Percentiles rank a stretch among this genome's conserved stretches.
Conservation (phyloP, 1,284 basidiomycete species). For the Sporisorium graminicola region DNA sequence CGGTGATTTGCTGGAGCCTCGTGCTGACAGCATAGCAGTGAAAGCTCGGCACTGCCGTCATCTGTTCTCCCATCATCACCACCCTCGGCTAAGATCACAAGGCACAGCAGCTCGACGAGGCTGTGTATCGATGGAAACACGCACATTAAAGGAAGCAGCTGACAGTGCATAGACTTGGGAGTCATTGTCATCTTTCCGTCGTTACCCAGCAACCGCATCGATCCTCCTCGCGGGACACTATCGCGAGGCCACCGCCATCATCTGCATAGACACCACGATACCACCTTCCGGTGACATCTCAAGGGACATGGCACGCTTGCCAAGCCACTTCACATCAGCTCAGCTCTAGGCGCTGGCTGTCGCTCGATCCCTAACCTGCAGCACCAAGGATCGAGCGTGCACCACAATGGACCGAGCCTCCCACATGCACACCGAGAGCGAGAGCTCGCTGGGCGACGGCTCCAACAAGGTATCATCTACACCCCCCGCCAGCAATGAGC, state of each 20-base stretch:
- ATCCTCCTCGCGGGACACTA: not conserved
- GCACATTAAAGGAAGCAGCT: not conserved
- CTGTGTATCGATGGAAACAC: not conserved
- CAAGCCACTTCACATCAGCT: not conserved
- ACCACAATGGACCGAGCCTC: not conserved
- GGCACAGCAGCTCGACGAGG: not conserved
- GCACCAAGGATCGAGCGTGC: not conserved
- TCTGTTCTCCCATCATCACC: not conserved
- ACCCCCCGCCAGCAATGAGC: not conserved
- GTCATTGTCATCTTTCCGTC: not conserved
- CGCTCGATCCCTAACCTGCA: not conserved
- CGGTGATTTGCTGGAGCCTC: not conserved
- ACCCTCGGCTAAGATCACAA: not conserved
- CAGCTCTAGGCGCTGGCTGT: not conserved
- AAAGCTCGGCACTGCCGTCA: not conserved
- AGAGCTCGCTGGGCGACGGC: not conserved
- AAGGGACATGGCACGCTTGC: not conserved
- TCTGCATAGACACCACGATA: not conserved
- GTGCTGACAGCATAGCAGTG: not conserved
- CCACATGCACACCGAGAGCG: not conserved
- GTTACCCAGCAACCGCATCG: not conserved
- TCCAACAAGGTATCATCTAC: not conserved
- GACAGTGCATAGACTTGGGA: not conserved
- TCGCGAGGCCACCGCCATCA: not conserved
- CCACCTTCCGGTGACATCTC: no score